A percentile compares a stretch with the other conserved stretches of the same genome.
These are phyloP conservation scores for Nothophoma quercina DNA, from an alignment of 2,329 filamentous ascomycete species.

Conservation along the genomic window DNA sequence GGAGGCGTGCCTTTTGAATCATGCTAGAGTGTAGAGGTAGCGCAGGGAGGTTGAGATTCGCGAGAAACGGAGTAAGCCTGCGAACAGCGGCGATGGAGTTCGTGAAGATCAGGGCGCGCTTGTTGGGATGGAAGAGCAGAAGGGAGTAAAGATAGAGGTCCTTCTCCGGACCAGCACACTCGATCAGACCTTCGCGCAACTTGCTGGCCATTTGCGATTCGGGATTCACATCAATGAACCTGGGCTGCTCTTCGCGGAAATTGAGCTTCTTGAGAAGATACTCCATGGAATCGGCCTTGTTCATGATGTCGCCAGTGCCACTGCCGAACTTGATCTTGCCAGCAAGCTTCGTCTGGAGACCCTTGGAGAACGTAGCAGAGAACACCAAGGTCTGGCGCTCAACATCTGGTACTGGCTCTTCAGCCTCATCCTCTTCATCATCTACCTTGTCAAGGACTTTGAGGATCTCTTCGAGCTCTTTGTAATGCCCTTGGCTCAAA, in stretches of 20 bases:
- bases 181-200: slow-evolving; percentile 87
- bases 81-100: slow-evolving; percentile 95
- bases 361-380: slow-evolving; percentile 93
- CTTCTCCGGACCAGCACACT: slow-evolving; percentile 94
- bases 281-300: slow-evolving; percentile 83
- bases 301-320: slow-evolving; percentile 66
- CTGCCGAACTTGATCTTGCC: slow-evolving; percentile 69
- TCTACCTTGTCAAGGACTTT: slow-evolving; percentile 75
- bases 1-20: slow-evolving; percentile 93
- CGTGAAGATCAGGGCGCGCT: slow-evolving; percentile 87
- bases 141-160: slow-evolving; percentile 93
- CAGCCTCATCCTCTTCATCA: slow-evolving; percentile 41
- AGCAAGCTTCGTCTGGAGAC: slow-evolving; percentile 87
- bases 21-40: slow-evolving; percentile 90
- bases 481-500: slow-evolving; percentile 91
- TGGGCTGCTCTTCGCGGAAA: slow-evolving; percentile 83
- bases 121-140: slow-evolving; percentile 80
- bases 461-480: slow-evolving; percentile 89
- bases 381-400: slow-evolving; percentile 90
- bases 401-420: slow-evolving; percentile 33
- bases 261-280: slow-evolving; percentile 90
- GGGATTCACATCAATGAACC: slow-evolving; percentile 92
- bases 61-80: slow-evolving; percentile 82
- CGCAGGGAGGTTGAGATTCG: slow-evolving; percentile 79
- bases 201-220: slow-evolving; percentile 85